These are phyloP conservation scores for Endoconidiophora polonica DNA, from an alignment of 2,329 filamentous ascomycete species.

Conservation along the genomic window DNA sequence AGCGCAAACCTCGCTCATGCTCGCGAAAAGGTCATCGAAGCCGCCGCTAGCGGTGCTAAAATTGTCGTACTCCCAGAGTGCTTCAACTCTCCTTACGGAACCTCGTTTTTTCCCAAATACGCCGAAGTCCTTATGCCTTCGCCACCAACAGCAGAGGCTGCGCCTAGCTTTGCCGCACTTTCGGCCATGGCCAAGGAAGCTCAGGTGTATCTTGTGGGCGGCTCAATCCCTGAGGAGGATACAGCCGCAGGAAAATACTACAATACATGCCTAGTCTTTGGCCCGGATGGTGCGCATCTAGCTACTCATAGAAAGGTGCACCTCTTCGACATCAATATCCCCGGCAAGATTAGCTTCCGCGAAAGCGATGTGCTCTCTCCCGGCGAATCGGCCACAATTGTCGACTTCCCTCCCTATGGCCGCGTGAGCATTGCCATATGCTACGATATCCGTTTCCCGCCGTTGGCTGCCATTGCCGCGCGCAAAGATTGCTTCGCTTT, in stretches of 20 bases:
- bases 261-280: conserved; percentile 81
- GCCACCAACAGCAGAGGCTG: conserved; percentile 51
- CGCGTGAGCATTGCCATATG: conserved; percentile 81
- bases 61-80: conserved; percentile 92
- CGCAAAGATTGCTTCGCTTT: conserved; percentile 74
- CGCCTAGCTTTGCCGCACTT: conserved; percentile 75
- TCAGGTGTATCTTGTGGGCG: conserved; percentile 68
- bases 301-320: conserved; percentile 86
- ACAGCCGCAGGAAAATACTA: conserved; percentile 48
- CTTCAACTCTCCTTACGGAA: conserved; percentile 97
- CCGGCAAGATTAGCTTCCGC: conserved; percentile 78
- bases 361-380: conserved; percentile 81
- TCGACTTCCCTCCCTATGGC: conserved; percentile 80
- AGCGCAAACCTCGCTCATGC: conserved; percentile 66
- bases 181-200: conserved; percentile 64
- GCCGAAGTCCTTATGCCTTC: conserved; percentile 66
- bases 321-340: conserved; percentile 95
- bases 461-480: conserved; percentile 77
- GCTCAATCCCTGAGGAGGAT: conserved; percentile 77
- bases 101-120: conserved; percentile 75
- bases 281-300: conserved; percentile 60
- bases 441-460: conserved; percentile 95
- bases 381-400: conserved; percentile 68
- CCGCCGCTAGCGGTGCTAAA: conserved; percentile 57
- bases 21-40: conserved; percentile 65